Conservation (phyloP, 2,329 filamentous ascomycete genomes). For the Aspergillus spinulosporus region DNA sequence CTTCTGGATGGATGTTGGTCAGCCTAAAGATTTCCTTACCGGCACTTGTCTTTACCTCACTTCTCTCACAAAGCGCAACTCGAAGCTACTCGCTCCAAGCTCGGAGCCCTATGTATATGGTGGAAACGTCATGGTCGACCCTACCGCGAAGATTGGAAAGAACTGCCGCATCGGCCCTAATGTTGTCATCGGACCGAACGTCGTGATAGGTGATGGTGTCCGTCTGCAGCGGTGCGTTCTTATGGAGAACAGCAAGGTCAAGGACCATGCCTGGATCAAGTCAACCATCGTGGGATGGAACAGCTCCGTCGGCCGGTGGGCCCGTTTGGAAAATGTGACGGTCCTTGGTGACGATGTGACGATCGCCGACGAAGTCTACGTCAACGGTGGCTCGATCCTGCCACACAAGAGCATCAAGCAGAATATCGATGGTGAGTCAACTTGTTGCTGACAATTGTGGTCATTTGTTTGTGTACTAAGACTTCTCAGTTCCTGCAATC, state of each 20-base stretch:
- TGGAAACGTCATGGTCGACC: constrained; percentile 94
- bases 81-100: constrained; percentile 74
- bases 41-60: constrained; percentile 96
- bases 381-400: constrained; percentile 92
- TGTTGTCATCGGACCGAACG: constrained; percentile 90
- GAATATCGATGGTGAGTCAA: constrained; percentile 76
- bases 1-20: constrained; percentile 99
- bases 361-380: constrained; percentile 97
- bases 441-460: background rate
- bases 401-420: constrained; percentile 99
- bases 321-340: constrained; percentile 95
- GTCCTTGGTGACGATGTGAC: constrained; percentile 97
- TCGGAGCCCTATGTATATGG: constrained; percentile 81
- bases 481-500: constrained; percentile 46
- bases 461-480: constrained; percentile 5
- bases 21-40: constrained; percentile 96
- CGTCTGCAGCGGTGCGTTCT: constrained; percentile 91
- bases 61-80: constrained; percentile 84
- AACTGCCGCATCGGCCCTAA: constrained; percentile 98
- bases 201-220: constrained; percentile 90
- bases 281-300: constrained; percentile 99
- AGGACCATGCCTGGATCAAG: constrained; percentile 99
- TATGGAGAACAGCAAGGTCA: constrained; percentile 85
- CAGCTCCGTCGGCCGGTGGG: constrained; percentile 93
- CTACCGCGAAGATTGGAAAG: constrained; percentile 92